Base-by-base conservation (phyloP, 2,329 filamentous ascomycete species). In the Cordyceps pruinosa region DNA sequence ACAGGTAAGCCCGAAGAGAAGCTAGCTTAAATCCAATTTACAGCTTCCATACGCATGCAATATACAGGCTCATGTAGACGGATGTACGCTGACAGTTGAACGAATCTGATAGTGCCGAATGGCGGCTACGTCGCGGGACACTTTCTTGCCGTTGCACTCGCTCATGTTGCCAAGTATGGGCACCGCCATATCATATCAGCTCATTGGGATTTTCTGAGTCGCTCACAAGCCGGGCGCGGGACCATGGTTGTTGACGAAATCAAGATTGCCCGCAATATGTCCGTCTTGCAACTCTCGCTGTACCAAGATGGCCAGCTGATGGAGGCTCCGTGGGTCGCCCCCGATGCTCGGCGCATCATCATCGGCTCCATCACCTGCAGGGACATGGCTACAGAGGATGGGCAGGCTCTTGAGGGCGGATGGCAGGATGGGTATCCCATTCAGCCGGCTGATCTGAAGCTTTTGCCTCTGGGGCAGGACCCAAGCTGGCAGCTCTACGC, bases 91-190 rank as follows among this genome's bases (percentile, higher is more conserved):
- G 23, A 53, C 50, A 32, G 12, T 10, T 15, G 5, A 7, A 4
- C 3, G 12, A 21, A 23, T 50, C 44, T 52, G 32, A 25, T 59
- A 73, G 72, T 78, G 15, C 75, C 76, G 2, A 75, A 79, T 57
- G 76, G 76, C 58, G 76, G 76, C 41, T 79, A 77, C 57, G 69
- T 76, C 1, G 71, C 75, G 5, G 68, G 71, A 17, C 68, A 72
- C 48, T 68, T 79, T 49, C 64, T 77, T 39, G 62, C 66, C 4
- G 71, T 69, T 3, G 70, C 70, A 8, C 65, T 61, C 13, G 58
- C 61, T 3, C 72, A 77, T 57, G 66, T 76, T 17, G 49, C 61
- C 17, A 51, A 63, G 1, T 65, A 65, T 2, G 61, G 65, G 19
- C 75, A 76, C 42, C 66, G 69, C 0, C 70, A 76, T 60, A 68